phyloP scores from a whole-genome alignment of 1,139 yeast species.

The Sugiyamaella pinicola region DNA sequence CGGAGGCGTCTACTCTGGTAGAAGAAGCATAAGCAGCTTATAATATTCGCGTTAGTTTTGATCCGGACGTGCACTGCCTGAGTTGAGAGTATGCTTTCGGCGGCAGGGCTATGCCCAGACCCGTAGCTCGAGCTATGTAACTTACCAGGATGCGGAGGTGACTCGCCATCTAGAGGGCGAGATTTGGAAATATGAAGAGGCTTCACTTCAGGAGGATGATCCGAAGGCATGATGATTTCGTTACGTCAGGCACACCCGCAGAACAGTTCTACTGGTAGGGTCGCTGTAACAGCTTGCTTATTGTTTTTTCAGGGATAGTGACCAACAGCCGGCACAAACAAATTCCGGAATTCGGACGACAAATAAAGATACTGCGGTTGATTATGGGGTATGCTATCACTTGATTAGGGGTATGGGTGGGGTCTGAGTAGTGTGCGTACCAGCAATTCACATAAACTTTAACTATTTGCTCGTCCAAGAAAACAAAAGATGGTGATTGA shows the following conservation, averaged over 20 bases:
- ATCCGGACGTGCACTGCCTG: too few species aligned
- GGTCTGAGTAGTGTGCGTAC: background rate
- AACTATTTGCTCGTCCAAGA: too few species aligned
- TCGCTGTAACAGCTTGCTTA: too few species aligned
- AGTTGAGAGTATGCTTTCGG: too few species aligned
- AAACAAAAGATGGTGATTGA: too few species aligned
- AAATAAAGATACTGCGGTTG: background rate
- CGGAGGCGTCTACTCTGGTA: slow-evolving; percentile 20
- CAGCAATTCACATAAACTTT: slow-evolving; percentile 1
- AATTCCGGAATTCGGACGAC: background rate
- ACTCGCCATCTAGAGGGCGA: background rate
- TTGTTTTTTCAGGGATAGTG: too few species aligned
- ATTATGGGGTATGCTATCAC: background rate
- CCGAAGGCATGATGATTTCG: background rate
- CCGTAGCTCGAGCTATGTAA: too few species aligned
- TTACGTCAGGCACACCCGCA: background rate
- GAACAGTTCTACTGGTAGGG: background rate
- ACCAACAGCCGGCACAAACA: too few species aligned
- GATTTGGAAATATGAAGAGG: slow-evolving; percentile 9
- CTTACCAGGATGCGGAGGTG: slow-evolving; percentile 16
- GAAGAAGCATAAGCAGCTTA: slow-evolving; percentile 14
- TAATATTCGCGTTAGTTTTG: background rate
- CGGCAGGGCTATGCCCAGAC: too few species aligned
- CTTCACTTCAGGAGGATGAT: slow-evolving; percentile 3
- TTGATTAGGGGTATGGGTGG: background rate